phyloP scores from a whole-genome alignment of 805 yeast species.

The Candida ascalaphidarum region DNA sequence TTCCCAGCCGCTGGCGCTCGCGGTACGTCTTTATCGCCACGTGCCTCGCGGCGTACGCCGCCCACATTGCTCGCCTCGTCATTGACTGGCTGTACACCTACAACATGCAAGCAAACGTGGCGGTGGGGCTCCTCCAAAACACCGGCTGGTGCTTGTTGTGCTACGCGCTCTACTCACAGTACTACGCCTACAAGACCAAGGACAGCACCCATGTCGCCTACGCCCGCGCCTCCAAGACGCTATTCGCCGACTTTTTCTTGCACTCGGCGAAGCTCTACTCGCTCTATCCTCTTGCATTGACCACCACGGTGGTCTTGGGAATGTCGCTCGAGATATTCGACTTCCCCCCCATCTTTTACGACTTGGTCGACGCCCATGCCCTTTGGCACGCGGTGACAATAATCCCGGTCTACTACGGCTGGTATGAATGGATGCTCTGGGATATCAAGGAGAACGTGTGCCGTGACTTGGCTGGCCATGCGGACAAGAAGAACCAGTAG shows the following conservation, averaged over 20 bases:
- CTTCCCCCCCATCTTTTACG: conserved; percentile 36
- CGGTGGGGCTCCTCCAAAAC: conserved; percentile 72
- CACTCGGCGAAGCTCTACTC: conserved; percentile 29
- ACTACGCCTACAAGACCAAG: conserved; percentile 11
- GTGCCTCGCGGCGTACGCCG: conserved; percentile 44
- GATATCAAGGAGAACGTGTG: conserved; percentile 24
- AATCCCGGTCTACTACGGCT: conserved; percentile 33
- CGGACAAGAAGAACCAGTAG: no score
- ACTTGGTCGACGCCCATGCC: conserved; percentile 11
- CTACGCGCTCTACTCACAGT: conserved; percentile 21
- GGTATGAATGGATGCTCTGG: conserved; percentile 41
- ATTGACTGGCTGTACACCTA: conserved; percentile 85
- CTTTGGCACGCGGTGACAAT: conserved; percentile 13
- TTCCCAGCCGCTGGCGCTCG: conserved; percentile 10
- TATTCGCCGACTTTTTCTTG: conserved; percentile 12
- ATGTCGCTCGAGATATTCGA: conserved; percentile 90
- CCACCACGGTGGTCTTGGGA: conserved; percentile 48
- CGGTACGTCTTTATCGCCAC: conserved; percentile 27
- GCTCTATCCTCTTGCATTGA: conserved; percentile 28
- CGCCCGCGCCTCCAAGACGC: conserved; percentile 5
- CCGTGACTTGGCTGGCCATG: no score
- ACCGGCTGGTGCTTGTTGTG: conserved; percentile 22
- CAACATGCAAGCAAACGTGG: conserved; percentile 85
- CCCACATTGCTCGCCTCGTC: conserved; percentile 59
- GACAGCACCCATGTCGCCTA: conserved; percentile 20